Evolutionary conservation across 116 monocot species (phyloP).

Genomic region (Posidonia oceanica): DNA sequence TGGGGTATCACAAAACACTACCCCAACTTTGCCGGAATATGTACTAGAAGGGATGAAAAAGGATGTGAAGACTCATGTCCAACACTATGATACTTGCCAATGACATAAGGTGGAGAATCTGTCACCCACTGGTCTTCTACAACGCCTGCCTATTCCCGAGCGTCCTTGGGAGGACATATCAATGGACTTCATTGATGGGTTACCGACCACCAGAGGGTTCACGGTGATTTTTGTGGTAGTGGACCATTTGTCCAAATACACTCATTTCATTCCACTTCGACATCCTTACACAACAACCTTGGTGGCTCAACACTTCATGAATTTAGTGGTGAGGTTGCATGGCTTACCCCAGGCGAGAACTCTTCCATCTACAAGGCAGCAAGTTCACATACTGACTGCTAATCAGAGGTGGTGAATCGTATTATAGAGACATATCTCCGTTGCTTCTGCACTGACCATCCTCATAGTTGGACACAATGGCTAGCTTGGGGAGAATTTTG

Average conservation of each 20-base stretch:
- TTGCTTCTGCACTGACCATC: background rate
- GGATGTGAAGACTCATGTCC: background rate
- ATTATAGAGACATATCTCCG: background rate
- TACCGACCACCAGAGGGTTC: background rate
- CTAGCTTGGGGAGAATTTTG: background rate
- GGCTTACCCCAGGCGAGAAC: background rate
- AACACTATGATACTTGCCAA: background rate
- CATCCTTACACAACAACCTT: background rate
- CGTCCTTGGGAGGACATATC: background rate
- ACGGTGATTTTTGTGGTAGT: background rate
- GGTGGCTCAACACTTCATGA: too few relatives aligned
- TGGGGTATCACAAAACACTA: background rate
- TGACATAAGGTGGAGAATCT: background rate
- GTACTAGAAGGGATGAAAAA: background rate
- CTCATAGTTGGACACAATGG: background rate
- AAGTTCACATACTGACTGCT: background rate
- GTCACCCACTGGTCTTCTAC: background rate
- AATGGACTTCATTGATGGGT: slow-evolving; percentile 11
- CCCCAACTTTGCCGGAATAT: background rate
- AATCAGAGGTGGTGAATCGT: background rate
- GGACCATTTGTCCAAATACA: slow-evolving; percentile 9
- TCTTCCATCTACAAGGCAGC: background rate
- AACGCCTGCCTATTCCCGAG: background rate
- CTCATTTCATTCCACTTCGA: background rate
- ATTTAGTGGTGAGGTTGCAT: background rate